These are phyloP conservation scores for Boletellus emodensis DNA, from an alignment of 768 basidiomycete species.

Conservation along the genomic window DNA sequence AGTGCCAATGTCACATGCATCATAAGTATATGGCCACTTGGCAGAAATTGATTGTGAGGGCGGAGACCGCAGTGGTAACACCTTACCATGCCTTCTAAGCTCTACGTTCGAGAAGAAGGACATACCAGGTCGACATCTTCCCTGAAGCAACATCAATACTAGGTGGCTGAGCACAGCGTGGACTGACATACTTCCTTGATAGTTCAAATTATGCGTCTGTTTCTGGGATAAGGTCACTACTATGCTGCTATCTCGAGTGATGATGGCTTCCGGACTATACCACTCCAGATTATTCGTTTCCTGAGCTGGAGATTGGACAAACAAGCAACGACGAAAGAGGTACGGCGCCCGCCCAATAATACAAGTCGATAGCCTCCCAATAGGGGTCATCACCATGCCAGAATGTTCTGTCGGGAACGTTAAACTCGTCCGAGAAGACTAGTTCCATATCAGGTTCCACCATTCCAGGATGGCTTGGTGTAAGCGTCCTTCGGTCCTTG, in stretches of 20 bases:
- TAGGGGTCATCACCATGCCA: constrained; percentile 84
- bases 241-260: constrained; percentile 49
- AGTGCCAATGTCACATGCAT: constrained; percentile 81
- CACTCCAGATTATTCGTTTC: constrained; percentile 54
- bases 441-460: constrained; percentile 52
- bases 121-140: constrained; percentile 43
- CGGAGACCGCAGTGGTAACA: background rate
- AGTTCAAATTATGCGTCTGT: constrained; percentile 44
- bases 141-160: constrained; percentile 39
- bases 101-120: constrained; percentile 21
- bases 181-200: constrained; percentile 34
- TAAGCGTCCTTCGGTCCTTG: constrained; percentile 52
- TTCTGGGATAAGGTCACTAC: constrained; percentile 47
- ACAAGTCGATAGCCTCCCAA: constrained; percentile 58
- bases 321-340: constrained; percentile 24
- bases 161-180: constrained; percentile 12
- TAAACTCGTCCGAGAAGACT: constrained; percentile 82
- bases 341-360: constrained; percentile 37
- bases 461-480: constrained; percentile 50
- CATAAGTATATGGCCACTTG: constrained; percentile 68
- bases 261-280: constrained; percentile 50
- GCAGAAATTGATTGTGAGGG: constrained; percentile 2
- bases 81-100: constrained; percentile 47
- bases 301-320: constrained; percentile 22
- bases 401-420: constrained; percentile 69